Base-by-base conservation (phyloP, 1,139 yeast genomes). In the Protomyces macrosporus region DNA sequence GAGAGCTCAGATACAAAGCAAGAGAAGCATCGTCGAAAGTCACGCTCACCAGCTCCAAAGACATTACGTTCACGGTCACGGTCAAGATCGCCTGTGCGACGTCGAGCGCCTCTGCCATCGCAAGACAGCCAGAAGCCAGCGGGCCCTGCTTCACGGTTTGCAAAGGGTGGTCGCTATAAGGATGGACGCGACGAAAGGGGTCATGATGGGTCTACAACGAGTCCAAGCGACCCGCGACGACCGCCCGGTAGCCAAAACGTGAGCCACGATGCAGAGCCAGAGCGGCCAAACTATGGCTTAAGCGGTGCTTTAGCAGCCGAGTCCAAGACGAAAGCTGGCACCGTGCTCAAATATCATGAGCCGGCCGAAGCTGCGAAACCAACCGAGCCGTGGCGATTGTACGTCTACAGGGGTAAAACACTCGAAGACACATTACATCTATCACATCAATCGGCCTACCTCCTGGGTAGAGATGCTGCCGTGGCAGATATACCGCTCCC, bases 261-360 rank as follows among this genome's bases (percentile, higher is more conserved):
- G 2, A 1, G 12, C 12, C 39, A 36, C 12, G 12, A 36, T 36
- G 39, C 39, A 42, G 48, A 42, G 23, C 33, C 30, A 4, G 75
- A 76, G 66, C 71, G 71, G 63, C 81, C 81, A 5, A 75, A 76
- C 66, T 81, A 77, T 68, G 75, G 74, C 50, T 78, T 78, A 4
- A 79, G 84, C 0, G 84, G 84, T 0, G 70, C 79, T 3, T 69
- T 81, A 37, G 81, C 81, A 12, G 75, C 75, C 60, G 84, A 80
- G 32, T 75, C 81, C 6, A 76, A 78, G 63, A 73, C 74, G 54
- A 71, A 73, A 36, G 69, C 73, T n/a, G 82, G 82, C 0, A 70
- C 74, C 1, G 76, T 76, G 14, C 66, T 80, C 55, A 79, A 79
- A 66, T 80, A 81, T 68, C 74, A 74, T 10, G 82, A 78, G 61